A percentile compares a stretch with the other conserved stretches of the same genome.
These are phyloP conservation scores for Talaromyces verruculosus DNA, from an alignment of 2,329 filamentous ascomycete genomes.

Conservation along the genomic window DNA sequence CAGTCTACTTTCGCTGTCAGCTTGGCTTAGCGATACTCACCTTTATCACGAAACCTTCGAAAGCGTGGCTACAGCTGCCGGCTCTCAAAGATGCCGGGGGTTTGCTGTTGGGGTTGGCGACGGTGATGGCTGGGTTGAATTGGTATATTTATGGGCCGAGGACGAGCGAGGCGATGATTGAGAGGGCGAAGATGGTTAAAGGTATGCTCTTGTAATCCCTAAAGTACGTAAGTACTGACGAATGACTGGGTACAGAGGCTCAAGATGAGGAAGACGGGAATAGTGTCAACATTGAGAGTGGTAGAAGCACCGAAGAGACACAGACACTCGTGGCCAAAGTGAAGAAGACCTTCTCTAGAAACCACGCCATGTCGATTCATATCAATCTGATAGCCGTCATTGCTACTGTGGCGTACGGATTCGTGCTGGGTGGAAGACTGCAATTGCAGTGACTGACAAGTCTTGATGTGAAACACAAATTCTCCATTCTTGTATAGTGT, in stretches of 20 bases:
- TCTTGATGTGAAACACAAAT: not conserved
- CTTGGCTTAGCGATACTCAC: constrained; percentile 37
- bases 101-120: constrained; percentile 33
- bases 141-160: constrained; percentile 38
- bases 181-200: constrained; percentile 32
- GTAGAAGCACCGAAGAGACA: not conserved
- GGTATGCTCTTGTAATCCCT: constrained; percentile 9
- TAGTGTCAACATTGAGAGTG: not conserved
- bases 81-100: constrained; percentile 26
- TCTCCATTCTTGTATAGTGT: not conserved
- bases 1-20: constrained; percentile 42
- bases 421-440: constrained; percentile 28
- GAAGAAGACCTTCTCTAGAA: constrained; percentile 37
- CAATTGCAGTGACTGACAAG: not conserved
- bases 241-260: constrained; percentile 1
- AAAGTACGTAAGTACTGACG: not conserved
- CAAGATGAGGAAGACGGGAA: not conserved
- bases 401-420: constrained; percentile 33
- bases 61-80: constrained; percentile 33
- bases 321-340: constrained; percentile 18
- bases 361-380: constrained; percentile 47
- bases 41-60: constrained; percentile 34
- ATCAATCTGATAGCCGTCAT: constrained; percentile 43
- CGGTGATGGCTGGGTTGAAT: constrained; percentile 38
- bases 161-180: constrained; percentile 35